Conservation (phyloP, 2,329 filamentous ascomycete genomes). For the Verticillium dahliae region DNA sequence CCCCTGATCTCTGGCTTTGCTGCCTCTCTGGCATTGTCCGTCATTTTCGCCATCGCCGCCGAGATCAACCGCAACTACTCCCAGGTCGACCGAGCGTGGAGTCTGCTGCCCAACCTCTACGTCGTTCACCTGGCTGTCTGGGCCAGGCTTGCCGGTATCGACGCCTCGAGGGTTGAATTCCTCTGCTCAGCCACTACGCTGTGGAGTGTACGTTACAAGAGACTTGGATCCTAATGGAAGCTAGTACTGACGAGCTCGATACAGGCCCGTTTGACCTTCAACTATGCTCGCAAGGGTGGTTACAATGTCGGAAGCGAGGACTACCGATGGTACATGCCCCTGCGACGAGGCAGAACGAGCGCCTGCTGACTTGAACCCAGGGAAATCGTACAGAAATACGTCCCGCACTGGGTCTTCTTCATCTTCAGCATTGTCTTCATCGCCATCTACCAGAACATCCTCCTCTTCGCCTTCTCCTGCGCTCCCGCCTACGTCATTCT, state of each 20-base stretch:
- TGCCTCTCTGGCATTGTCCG: constrained; percentile 63
- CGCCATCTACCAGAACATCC: constrained; percentile 70
- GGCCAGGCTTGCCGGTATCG: constrained; percentile 67
- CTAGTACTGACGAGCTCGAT: constrained; percentile 11
- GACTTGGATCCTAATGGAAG: neutral
- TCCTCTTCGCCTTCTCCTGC: constrained; percentile 72
- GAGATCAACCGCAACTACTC: constrained; percentile 93
- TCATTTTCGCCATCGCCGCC: constrained; percentile 66
- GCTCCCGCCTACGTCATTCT: constrained; percentile 77
- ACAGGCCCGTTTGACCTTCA: constrained; percentile 78
- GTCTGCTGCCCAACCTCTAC: constrained; percentile 79
- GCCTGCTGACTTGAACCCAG: neutral
- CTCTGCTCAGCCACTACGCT: constrained; percentile 62
- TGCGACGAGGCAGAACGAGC: neutral
- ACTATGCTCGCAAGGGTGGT: constrained; percentile 94
- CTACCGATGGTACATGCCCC: constrained; percentile 67
- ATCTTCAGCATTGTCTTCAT: constrained; percentile 89
- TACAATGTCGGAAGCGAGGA: constrained; percentile 88
- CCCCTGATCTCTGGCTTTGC: constrained; percentile 72
- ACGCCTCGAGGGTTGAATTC: constrained; percentile 65
- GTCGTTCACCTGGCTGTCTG: constrained; percentile 79
- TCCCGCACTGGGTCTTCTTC: constrained; percentile 64
- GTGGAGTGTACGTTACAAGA: constrained; percentile 63
- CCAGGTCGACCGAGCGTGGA: constrained; percentile 94
- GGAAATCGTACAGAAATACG: constrained; percentile 56